Evolutionary conservation across 768 basidiomycete species (phyloP).

Genomic region (Amanita exitialis): DNA sequence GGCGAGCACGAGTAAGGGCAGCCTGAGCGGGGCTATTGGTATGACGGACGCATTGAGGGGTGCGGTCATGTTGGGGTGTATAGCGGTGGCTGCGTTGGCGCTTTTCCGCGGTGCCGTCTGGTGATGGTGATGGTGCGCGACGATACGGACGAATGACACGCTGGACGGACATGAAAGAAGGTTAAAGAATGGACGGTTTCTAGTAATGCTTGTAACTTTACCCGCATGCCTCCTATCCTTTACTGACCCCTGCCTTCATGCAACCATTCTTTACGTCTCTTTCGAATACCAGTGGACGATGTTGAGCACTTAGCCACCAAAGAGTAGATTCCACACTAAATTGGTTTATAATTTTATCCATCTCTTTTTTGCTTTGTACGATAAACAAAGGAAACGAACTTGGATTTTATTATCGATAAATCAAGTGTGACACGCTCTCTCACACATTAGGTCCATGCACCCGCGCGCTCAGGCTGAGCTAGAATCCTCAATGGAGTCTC

Average conservation of each 20-base stretch:
- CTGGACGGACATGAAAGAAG: neutral
- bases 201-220: too few relatives aligned
- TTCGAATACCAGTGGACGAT: neutral
- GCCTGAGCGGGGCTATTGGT: slow-evolving; percentile 12
- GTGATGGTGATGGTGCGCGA: neutral
- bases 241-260: neutral
- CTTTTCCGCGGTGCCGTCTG: neutral
- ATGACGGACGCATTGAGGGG: slow-evolving; percentile 3
- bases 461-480: too few relatives aligned
- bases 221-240: too few relatives aligned
- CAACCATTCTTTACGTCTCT: neutral
- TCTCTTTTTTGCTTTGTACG: too few relatives aligned
- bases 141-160: neutral
- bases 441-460: too few relatives aligned
- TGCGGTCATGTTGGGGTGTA: slow-evolving; percentile 7
- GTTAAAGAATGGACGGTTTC: neutral
- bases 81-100: slow-evolving; percentile 5
- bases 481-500: neutral
- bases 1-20: slow-evolving; percentile 25
- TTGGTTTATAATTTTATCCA: too few relatives aligned
- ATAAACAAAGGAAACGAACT: too few relatives aligned
- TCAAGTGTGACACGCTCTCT: too few relatives aligned
- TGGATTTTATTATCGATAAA: too few relatives aligned
- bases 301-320: too few relatives aligned
- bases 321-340: too few relatives aligned